phyloP scores from a whole-genome alignment of 768 basidiomycete species.

The Tephrocybe sp. region DNA sequence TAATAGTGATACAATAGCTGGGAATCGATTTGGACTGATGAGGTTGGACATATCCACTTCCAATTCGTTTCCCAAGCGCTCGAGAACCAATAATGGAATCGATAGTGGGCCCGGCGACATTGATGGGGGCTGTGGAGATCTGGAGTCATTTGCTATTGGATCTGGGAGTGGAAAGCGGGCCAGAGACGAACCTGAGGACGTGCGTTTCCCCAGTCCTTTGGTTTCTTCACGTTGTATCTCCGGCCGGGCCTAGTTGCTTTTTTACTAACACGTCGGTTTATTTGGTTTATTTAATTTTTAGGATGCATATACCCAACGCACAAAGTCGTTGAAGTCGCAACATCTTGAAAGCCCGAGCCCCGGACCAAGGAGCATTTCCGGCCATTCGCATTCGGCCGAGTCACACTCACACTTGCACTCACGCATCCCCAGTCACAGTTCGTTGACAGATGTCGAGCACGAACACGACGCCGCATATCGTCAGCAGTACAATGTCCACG shows the following conservation, averaged over 20 bases:
- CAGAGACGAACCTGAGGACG: too few relatives aligned
- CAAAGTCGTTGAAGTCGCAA: constrained; percentile 3
- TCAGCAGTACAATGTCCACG: not conserved
- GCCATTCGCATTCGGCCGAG: not conserved
- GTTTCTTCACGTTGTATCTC: too few relatives aligned
- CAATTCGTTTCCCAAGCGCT: too few relatives aligned
- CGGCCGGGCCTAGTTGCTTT: constrained; percentile 12
- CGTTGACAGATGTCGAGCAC: not conserved
- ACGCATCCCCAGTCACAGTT: not conserved
- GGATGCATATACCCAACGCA: constrained; percentile 8
- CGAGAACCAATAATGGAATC: too few relatives aligned
- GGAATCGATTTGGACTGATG: not conserved
- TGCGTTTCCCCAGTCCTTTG: too few relatives aligned
- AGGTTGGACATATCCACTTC: too few relatives aligned
- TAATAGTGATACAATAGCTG: constrained; percentile 1
- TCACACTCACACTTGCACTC: too few relatives aligned
- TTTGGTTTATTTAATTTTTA: not conserved
- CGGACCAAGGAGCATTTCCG: not conserved
- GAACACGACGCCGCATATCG: constrained; percentile 1
- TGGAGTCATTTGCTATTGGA: too few relatives aligned
- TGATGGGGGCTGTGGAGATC: too few relatives aligned
- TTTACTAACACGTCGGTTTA: constrained; percentile 6
- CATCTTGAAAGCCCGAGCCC: constrained; percentile 6
- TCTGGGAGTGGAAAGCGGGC: too few relatives aligned
- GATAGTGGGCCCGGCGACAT: too few relatives aligned